These are phyloP conservation scores for Daldinia bambusicola DNA, from an alignment of 495 filamentous ascomycete genomes.

Conservation along the genomic window DNA sequence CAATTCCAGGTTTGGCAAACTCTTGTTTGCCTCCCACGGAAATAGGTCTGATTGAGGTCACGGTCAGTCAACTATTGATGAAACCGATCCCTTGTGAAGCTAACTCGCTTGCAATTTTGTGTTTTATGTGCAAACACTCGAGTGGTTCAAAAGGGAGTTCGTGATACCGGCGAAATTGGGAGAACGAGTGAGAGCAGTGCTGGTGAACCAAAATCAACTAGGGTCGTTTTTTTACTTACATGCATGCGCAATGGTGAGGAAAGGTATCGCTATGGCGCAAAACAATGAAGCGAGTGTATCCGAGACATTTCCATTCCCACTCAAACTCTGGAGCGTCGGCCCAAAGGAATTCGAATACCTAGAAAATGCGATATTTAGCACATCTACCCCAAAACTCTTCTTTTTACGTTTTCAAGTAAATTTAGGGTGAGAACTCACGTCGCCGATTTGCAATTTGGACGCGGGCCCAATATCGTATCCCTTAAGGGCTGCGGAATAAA, in stretches of 20 bases:
- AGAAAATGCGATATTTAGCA: conserved; percentile 23
- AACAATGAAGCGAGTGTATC: conserved; percentile 49
- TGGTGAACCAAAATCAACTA: neutral
- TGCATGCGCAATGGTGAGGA: conserved; percentile 49
- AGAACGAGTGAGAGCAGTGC: neutral
- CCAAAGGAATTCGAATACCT: conserved; percentile 53
- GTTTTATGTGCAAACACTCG: conserved; percentile 13
- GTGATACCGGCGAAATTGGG: conserved; percentile 11
- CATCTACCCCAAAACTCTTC: neutral
- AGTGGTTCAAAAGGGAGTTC: conserved; percentile 20
- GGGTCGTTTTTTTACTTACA: conserved; percentile 42
- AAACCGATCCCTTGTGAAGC: conserved; percentile 24
- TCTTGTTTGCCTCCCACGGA: conserved; percentile 49
- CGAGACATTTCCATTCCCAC: conserved; percentile 52
- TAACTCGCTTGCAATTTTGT: conserved; percentile 19
- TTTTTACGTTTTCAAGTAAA: neutral
- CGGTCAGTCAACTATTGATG: conserved; percentile 37
- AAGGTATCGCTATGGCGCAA: conserved; percentile 49
- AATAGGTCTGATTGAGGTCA: conserved; percentile 43
- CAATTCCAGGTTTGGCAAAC: conserved; percentile 49
- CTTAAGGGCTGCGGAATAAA: conserved; percentile 41
- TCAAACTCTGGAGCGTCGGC: conserved; percentile 48
- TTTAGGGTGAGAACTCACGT: conserved; percentile 41
- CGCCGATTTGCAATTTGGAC: conserved; percentile 49
- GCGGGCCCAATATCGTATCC: conserved; percentile 51